Evolutionary conservation across 1,139 yeast species (phyloP).

Genomic region (Taphrina pruni): DNA sequence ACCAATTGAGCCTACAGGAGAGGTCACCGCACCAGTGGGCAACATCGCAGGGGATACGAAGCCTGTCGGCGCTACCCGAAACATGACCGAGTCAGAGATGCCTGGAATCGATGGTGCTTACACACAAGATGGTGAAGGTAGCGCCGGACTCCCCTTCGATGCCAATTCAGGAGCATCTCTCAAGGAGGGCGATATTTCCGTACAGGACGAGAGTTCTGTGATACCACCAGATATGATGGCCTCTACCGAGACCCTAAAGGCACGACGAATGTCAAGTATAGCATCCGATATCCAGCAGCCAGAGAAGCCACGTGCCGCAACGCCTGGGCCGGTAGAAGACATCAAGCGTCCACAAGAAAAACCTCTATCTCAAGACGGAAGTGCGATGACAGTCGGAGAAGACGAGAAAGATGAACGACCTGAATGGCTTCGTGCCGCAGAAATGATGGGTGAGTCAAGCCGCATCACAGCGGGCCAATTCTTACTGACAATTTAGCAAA

Average conservation of each 20-base stretch:
- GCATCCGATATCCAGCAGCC: conserved; percentile 19
- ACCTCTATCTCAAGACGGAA: conserved; percentile 22
- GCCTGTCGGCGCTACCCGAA: conserved; percentile 34
- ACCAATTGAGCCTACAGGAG: conserved; percentile 37
- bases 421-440: conserved; percentile 41
- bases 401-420: conserved; percentile 37
- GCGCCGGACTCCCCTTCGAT: conserved; percentile 43
- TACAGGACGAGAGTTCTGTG: conserved; percentile 31
- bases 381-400: conserved; percentile 15
- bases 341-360: conserved; percentile 17
- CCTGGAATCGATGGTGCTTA: conserved; percentile 33
- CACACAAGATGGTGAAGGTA: conserved; percentile 43
- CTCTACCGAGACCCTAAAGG: conserved; percentile 29
- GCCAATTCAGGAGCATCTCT: conserved; percentile 17
- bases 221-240: conserved; percentile 29
- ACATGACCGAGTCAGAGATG: conserved; percentile 24
- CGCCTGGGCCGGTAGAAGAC: conserved; percentile 32
- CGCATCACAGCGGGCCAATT: background rate
- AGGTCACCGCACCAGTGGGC: conserved; percentile 33
- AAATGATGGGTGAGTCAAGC: conserved; percentile 24
- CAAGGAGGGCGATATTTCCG: conserved; percentile 34
- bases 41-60: conserved; percentile 22
- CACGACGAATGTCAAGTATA: conserved; percentile 27
- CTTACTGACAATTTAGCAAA: conserved; percentile 22
- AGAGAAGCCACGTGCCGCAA: conserved; percentile 18